A percentile compares a stretch with the other conserved stretches of the same genome.
phyloP scores from a whole-genome alignment of 805 yeast genomes.

The Cyberlindnera sargentensis region DNA sequence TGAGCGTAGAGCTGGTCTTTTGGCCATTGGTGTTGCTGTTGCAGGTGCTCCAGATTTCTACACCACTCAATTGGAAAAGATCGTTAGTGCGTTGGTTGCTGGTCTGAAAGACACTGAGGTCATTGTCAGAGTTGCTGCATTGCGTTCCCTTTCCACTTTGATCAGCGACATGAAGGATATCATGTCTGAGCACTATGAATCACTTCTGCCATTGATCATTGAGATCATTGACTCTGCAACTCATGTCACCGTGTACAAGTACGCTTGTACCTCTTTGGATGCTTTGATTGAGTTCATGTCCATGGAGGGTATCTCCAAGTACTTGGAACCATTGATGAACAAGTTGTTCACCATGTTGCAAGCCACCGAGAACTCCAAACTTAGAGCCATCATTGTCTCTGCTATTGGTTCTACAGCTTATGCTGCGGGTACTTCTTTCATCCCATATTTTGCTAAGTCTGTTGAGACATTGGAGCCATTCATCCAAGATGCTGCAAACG shows the following conservation, averaged over 20 bases:
- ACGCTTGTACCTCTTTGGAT: conserved; percentile 88
- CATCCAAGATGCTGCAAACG: conserved; percentile 57
- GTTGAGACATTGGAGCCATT: conserved; percentile 77
- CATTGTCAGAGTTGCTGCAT: conserved; percentile 78
- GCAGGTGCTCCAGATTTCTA: conserved; percentile 94
- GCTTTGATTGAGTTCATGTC: conserved; percentile 88
- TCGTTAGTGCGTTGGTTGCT: conserved; percentile 63
- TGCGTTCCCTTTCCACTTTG: conserved; percentile 70
- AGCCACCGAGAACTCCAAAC: conserved; percentile 60
- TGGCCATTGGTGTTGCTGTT: conserved; percentile 75
- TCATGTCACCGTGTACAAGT: conserved; percentile 76
- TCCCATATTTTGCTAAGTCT: conserved; percentile 80
- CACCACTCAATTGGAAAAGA: conserved; percentile 63
- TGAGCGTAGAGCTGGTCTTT: conserved; percentile 82
- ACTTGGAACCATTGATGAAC: conserved; percentile 85
- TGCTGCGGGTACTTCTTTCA: conserved; percentile 83
- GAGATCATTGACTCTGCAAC: conserved; percentile 81
- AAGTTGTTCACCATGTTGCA: conserved; percentile 80
- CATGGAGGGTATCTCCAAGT: conserved; percentile 73
- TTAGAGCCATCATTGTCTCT: conserved; percentile 77
- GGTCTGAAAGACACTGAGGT: conserved; percentile 75
- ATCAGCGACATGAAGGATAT: conserved; percentile 80
- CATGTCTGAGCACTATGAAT: conserved; percentile 77
- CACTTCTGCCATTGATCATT: conserved; percentile 79
- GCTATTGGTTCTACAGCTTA: conserved; percentile 97